Base-by-base conservation (phyloP, 495 filamentous ascomycete species). In the Neurospora terricola region DNA sequence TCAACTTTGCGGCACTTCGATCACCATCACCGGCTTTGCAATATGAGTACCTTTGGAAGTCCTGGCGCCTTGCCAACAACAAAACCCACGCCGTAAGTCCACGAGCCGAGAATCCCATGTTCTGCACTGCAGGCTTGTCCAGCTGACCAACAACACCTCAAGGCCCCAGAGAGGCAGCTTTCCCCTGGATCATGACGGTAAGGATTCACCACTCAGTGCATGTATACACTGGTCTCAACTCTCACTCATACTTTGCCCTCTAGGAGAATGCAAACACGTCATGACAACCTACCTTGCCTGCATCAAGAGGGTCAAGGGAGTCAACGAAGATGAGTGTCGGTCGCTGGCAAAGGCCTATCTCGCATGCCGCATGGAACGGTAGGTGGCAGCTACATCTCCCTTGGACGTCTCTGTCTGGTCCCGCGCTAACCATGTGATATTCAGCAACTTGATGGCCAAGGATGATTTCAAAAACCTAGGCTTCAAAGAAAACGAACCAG, bases 121-220 rank as follows among this genome's bases (percentile, higher is more conserved):
- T 71, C 70, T 72, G n/a, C 21, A 16, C 39, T 72, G 40, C 43
- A 37, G 21, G 34, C 72, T 79, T 30, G 76, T 43, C 40, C 21
- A 70, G 18, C 54, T 66, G 27, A 66, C 27, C 54, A 66, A 59
- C 48, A 59, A 59, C 42, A 42, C 10, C 40, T 68, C 38, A 73
- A 96, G 94, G 69, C 96, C 96, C 0, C 93, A 99, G 81, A 92
- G 96, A 71, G 96, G 96, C 62, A 96, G 93, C 80, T 99, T 99
- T 78, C 96, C 96, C 30, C 90, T 99, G 62, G 96, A 99, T 79
- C 95, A 97, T 76, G 94, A 97, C 78, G 94, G 94, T 94, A 84
- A 79, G 84, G 75, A 12, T 21, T 66, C 54, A 66, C 12, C n/a
- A 30, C 5, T 45, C 21, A 23, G 43, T 71, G 74, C 48, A 73